Evolutionary conservation across 1,284 basidiomycete genomes (phyloP), one percentile per base, ranked within the genome.

Genomic region (Trichosporon sp.): DNA sequence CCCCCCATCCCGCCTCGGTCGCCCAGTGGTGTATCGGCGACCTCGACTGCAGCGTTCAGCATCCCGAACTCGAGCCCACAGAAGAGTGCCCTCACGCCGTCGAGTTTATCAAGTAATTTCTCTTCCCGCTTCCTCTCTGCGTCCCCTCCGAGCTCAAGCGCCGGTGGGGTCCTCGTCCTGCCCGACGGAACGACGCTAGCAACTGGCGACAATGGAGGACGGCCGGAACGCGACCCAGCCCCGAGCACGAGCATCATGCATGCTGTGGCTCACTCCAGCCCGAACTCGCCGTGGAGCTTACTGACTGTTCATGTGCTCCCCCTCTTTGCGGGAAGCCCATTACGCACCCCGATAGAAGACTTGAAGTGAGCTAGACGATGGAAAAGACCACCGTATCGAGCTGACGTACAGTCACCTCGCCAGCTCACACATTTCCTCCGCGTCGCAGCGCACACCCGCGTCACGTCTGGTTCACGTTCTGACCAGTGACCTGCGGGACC

Each of bases 301-400:
- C 84, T 97, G 23, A 92, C 95, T 77, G 89, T 95, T 27, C 89
- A 92, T 78, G 89, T 97, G 7, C 84, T 98, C 12, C 94, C 94
- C 0, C 83, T 97, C 6, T 97, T 95, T 85, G 97, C 97, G 68
- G 92, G 93, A 56, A 92, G 96, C 76, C 90, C 91, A 1, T 86
- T 97, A n/a, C 87, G 90, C 74, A 88, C 90, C 51, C 91, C 93
- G 32, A 92, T 98, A 75, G 96, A 98, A 83, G 93, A 96, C 75
- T 86, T 98, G 38, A 97, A 97, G 80, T 83, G 68, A 68, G 81
- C 12, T 13, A 13, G n/a, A n/a, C n/a, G n/a, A n/a, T n/a, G n/a
- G n/a, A n/a, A 21, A 0, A 13, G 31, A 23, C 15, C 13, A 35
- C 7, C 64, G n/a, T 8, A 21, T 21, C 65, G 12, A 42, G 42